A percentile compares a stretch with the other conserved stretches of the same genome.
These are phyloP conservation scores for Moricandia moricandioides DNA, from an alignment of 345 rosid species.

Conservation along the genomic window DNA sequence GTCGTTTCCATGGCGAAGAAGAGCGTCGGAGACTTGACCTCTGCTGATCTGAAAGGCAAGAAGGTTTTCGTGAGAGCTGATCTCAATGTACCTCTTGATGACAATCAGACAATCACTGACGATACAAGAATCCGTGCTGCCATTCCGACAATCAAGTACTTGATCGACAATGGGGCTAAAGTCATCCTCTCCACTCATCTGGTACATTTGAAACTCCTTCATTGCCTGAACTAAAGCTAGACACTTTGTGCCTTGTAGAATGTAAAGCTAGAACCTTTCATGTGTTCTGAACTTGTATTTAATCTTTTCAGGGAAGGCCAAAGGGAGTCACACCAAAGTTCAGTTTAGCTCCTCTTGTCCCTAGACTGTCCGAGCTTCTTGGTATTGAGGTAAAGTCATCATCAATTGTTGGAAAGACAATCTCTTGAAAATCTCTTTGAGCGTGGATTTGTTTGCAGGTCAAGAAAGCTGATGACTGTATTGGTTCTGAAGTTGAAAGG, in stretches of 20 bases:
- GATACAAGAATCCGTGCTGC: constrained; percentile 92
- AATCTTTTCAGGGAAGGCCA: constrained; percentile 75
- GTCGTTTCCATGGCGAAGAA: constrained; percentile 86
- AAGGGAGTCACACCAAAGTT: constrained; percentile 92
- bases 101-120: constrained; percentile 79
- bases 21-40: constrained; percentile 79
- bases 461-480: constrained; percentile 77
- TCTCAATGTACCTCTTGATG: constrained; percentile 88
- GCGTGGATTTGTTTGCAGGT: constrained; percentile 45
- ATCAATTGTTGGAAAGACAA: neutral
- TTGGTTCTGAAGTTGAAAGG: constrained; percentile 73
- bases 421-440: neutral
- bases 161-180: constrained; percentile 87
- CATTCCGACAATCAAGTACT: constrained; percentile 81
- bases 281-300: neutral
- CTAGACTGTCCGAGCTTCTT: constrained; percentile 82
- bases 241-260: neutral
- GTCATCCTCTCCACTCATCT: constrained; percentile 89
- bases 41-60: constrained; percentile 81
- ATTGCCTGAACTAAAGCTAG: neutral
- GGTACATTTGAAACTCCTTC: constrained; percentile 39
- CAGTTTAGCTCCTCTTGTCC: constrained; percentile 91
- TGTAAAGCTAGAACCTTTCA: neutral
- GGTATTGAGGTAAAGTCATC: constrained; percentile 56
- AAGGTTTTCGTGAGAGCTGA: constrained; percentile 88